Base-by-base conservation (phyloP, 768 basidiomycete genomes). In the Leccinum sublutescens region DNA sequence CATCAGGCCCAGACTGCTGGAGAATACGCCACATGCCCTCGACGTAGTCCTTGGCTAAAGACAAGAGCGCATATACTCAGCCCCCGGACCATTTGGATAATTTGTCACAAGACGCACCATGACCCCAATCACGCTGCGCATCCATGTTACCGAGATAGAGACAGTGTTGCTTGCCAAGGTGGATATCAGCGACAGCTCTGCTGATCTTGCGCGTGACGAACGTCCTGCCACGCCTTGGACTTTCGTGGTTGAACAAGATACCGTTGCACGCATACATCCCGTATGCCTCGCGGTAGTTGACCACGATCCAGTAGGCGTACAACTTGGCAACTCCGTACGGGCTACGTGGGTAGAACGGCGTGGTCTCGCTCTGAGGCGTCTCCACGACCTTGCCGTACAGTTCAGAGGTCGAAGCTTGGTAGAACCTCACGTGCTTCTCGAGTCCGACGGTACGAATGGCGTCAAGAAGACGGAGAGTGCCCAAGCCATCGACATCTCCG, bases 21-120 rank as follows among this genome's bases (percentile, higher is more conserved):
- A 98, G 85, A 85, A 98, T 94, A 69, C 82, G 81, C 94, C 95
- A 97, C 95, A 97, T 97, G 43, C 95, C 95, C 76, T 98, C 95
- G 10, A 97, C 89, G 72, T 96, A 97, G 72, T 93, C 91, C 60
- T 84, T 85, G 52, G 90, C 90, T 91, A 60, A 21, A 38, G 53
- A n/a, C 29, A 45, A 17, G 29, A 19, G 43, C 21, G 27, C 48
- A 54, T 49, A 50, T 27, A 52, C 34, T 68, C 52, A 68, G 54
- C 53, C 19, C 29, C 27, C 27, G 27, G 10, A 14, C 40, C 31
- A 12, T 10, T 11, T 27, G 17, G 9, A 25, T n/a, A 14, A 43
- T 34, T 8, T 31, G 19, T 23, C 52, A 33, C 17, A 45, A 54
- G 34, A 75, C 84, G 54, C 59, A 92, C 91, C 95, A 75, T 98